Evolutionary conservation across 1,284 basidiomycete species (phyloP), one percentile per base, ranked within the genome.

Genomic region (Boletus calvinii): DNA sequence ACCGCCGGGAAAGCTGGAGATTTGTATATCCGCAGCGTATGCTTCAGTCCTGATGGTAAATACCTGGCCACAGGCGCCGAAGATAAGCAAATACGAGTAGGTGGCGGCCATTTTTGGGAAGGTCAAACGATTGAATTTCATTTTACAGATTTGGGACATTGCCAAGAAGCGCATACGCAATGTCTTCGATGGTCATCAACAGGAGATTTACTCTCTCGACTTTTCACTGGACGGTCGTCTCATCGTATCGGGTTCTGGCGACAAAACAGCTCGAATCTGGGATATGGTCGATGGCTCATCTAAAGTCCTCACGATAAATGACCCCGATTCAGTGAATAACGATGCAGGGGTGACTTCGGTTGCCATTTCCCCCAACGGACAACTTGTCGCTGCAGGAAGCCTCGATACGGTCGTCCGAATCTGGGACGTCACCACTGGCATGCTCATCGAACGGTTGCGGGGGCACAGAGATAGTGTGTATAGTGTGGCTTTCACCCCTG

Each of bases 161-260:
- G 77, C 77, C 26, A 84, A 83, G 64, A 84, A 84, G 63, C 78
- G 80, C 44, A 86, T 92, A 59, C 77, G 81, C 52, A 83, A 81
- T 54, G 76, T 89, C n/a, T 89, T 94, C 58, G 81, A 86, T 44
- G 93, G 92, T 2, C 93, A 95, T 71, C 83, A 86, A 66, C 88
- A 91, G 65, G 93, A 94, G 71, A 93, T 95, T 60, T 95, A 94
- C 72, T 90, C 90, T 6, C 81, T 95, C 54, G 91, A 92, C 66
- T 94, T 92, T 68, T 88, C 87, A 9, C 73, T 79, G 26, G 90
- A 94, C 63, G 91, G 92, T 6, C 77, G 83, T 11, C 81, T 88
- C 59, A 84, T 96, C 56, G 87, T 93, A 17, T 92, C 88, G 11
- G 93, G 92, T 13, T 92, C 89, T 0, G 91, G 91, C 6, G 93